Base-by-base conservation (phyloP, 805 yeast genomes). In the Metahyphopichia silvanorum region DNA sequence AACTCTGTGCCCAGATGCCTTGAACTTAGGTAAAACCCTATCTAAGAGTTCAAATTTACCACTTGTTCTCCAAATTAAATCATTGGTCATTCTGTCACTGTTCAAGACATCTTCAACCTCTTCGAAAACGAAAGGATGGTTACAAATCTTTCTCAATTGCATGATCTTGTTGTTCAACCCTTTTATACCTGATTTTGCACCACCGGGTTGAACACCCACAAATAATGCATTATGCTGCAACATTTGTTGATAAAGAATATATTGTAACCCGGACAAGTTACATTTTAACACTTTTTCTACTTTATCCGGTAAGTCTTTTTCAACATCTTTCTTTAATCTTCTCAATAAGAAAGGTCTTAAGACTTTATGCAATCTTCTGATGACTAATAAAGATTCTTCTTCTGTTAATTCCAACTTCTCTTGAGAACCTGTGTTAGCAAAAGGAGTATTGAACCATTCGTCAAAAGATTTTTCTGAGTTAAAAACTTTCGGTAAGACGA, bases 401-500 rank as follows among this genome's bases (percentile, higher is more conserved):
- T 85, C 95, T 0, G 87, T 79, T 42, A 85, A 68, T 40, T 80
- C 93, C 32, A 85, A 70, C 55, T 82, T 82, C 47, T 85, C 94
- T 55, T 82, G 91, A 11, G 79, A 69, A 37, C 94, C 94, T 12
- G 93, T 79, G 43, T 82, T 84, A 4, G 89, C 91, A 61, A 85
- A 85, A 5, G 94, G 94, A 0, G 94, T 85, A 50, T 85, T 85
- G 53, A 85, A 85, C 94, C 95, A 85, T 52, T 85, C 94, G 51
- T 85, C 93, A 51, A 85, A 85, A 6, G 91, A 80, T 51, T 85
- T 82, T 8, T 82, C 93, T 21, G 93, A 84, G 51, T 84, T 85
- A 71, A 85, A 85, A 55, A 85, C 81, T 49, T 83, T 82, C 6
- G 95, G 95, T 40, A 85, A 69, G 14, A 83, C 91, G 47, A 85